A percentile compares a stretch with the other conserved stretches of the same genome.
Conservation (phyloP, 1,284 basidiomycete genomes). For the Cutaneotrichosporon mucoides region DNA sequence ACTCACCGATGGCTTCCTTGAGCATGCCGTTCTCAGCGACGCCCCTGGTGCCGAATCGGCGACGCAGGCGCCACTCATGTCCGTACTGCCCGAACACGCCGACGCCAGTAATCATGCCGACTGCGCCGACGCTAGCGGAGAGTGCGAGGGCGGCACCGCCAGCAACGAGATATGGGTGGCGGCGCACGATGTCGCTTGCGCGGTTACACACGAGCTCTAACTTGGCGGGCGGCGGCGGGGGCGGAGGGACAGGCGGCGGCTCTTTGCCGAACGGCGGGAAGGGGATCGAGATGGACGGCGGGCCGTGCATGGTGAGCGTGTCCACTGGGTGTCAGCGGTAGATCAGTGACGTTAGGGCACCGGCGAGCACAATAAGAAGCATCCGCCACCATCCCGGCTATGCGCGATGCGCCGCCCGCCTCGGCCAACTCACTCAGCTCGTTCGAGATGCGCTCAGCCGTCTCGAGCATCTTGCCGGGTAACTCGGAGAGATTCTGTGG, state of each 20-base stretch:
- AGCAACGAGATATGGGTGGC: constrained; percentile 16
- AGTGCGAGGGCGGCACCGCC: constrained; percentile 29
- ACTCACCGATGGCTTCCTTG: constrained; percentile 46
- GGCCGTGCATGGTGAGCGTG: constrained; percentile 44
- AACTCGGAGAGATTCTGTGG: constrained; percentile 44
- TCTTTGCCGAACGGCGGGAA: constrained; percentile 45
- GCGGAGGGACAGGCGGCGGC: constrained; percentile 33
- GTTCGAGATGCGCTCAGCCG: constrained; percentile 41
- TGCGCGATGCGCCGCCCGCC: no score
- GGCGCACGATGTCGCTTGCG: constrained; percentile 2
- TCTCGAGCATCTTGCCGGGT: constrained; percentile 44
- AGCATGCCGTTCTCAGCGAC: constrained; percentile 45
- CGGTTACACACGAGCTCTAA: constrained; percentile 13
- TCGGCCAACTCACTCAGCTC: constrained; percentile 39
- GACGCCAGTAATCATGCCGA: constrained; percentile 13
- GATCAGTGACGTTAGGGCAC: no score
- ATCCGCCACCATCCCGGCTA: no score
- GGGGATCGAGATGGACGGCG: constrained; percentile 44
- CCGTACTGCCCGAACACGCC: constrained; percentile 15
- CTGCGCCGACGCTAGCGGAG: constrained; percentile 35
- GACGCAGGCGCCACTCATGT: constrained; percentile 13
- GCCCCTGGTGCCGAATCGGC: constrained; percentile 30
- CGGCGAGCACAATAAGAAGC: no score
- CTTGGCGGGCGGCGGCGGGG: constrained; percentile 15
- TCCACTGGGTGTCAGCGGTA: constrained; percentile 28